Evolutionary conservation across 169 alveolate species (phyloP).

Genomic region (Toxoplasma gondii): DNA sequence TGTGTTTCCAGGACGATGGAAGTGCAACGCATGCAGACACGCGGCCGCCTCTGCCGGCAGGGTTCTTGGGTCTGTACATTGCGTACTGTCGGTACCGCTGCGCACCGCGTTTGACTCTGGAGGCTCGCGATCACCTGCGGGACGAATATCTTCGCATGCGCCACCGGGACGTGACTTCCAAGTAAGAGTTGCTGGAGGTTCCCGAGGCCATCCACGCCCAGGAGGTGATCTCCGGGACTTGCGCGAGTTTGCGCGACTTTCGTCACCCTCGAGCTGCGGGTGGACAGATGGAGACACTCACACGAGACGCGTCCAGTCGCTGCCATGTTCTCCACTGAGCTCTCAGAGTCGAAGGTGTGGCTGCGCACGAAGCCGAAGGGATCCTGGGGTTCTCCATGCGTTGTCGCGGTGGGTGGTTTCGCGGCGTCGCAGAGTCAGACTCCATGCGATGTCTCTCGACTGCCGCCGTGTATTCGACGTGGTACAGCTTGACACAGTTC

Average conservation of each 20-base stretch:
- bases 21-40: neutral
- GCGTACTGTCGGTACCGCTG: conserved; percentile 92
- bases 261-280: too few species aligned
- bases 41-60: conserved; percentile 72
- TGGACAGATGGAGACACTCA: neutral
- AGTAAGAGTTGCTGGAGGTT: conserved; percentile 39
- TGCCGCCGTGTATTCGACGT: neutral
- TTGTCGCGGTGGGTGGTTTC: neutral
- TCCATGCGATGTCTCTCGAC: neutral
- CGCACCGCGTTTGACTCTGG: conserved; percentile 91
- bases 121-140: conserved; percentile 85
- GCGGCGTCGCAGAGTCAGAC: too few species aligned
- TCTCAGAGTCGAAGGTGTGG: neutral
- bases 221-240: neutral
- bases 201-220: neutral
- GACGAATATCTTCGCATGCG: conserved; percentile 92
- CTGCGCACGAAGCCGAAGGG: neutral
- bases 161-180: conserved; percentile 81
- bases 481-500: too few species aligned
- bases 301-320: neutral
- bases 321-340: neutral
- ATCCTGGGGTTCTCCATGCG: neutral
- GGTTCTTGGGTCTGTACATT: conserved; percentile 85
- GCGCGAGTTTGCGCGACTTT: neutral
- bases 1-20: neutral